phyloP scores from a whole-genome alignment of 768 basidiomycete species.

The Dioszegia crocea region DNA sequence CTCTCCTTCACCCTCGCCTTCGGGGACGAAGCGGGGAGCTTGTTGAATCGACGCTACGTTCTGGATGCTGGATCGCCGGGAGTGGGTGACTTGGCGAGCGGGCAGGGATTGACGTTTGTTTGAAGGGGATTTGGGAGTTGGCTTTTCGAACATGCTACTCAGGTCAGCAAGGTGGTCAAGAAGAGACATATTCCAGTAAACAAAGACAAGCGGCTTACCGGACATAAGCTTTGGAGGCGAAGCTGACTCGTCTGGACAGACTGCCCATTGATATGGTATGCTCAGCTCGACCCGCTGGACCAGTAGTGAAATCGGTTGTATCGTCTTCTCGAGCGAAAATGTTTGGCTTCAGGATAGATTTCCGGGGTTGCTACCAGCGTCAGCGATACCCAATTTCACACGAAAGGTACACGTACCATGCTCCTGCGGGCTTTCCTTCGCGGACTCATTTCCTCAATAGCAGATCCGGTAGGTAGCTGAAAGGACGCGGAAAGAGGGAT shows the following conservation, averaged over 20 bases:
- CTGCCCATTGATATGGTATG: slow-evolving; percentile 33
- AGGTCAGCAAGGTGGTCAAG: neutral
- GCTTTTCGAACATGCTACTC: slow-evolving; percentile 10
- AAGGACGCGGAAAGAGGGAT: neutral
- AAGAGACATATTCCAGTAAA: neutral
- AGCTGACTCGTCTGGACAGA: slow-evolving; percentile 40
- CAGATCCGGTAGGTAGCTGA: neutral
- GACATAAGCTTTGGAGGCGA: slow-evolving; percentile 44
- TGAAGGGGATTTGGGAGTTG: slow-evolving; percentile 1
- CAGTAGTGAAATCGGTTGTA: slow-evolving; percentile 18
- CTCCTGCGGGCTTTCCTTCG: slow-evolving; percentile 6
- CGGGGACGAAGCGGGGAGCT: slow-evolving; percentile 11
- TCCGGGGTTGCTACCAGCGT: slow-evolving; percentile 25
- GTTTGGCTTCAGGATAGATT: slow-evolving; percentile 34
- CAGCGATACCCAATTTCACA: neutral
- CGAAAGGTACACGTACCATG: neutral
- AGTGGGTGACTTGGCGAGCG: neutral
- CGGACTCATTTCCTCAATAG: neutral
- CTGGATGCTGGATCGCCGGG: slow-evolving; percentile 17
- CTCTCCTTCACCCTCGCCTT: slow-evolving; percentile 25
- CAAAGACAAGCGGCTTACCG: slow-evolving; percentile 18
- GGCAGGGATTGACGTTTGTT: slow-evolving; percentile 1
- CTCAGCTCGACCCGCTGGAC: slow-evolving; percentile 15
- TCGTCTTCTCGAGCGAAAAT: slow-evolving; percentile 18
- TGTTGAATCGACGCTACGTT: slow-evolving; percentile 16